Base-by-base conservation (phyloP, 1,284 basidiomycete species). In the Malassezia cuniculi region DNA sequence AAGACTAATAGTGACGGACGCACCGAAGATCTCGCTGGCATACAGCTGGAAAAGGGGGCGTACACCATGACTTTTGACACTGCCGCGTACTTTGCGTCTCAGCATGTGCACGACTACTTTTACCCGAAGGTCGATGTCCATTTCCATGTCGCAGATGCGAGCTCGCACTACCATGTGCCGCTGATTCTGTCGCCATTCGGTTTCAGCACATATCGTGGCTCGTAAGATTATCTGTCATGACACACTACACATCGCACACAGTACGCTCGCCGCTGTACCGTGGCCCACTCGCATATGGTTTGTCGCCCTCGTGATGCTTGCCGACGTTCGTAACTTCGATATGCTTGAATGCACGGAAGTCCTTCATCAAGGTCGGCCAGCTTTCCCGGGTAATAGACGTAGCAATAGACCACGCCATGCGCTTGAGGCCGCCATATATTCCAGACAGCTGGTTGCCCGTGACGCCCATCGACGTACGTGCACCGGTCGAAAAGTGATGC, bases 391-490 rank as follows among this genome's bases (percentile, higher is more conserved):
- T 39, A n/a, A 39, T 39, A 6, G 37, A 31, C 18, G 37, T 39
- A 27, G 37, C 30, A 12, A 39, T 39, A 6, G 37, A 39, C 37
- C 37, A 39, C 6, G 37, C 37, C 22, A 39, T 32, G 7, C 37
- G 30, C 21, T 39, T 39, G 6, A 39, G 24, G 8, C 37, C 37
- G 3, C 37, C 37, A 15, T 39, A 39, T 21, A 39, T 39, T 9
- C 37, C 37, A 15, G 37, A 39, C 8, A 39, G 21, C 18, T 39
- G 37, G n/a, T 39, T 39, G 5, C 37, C 37, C 10, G 37, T 39
- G 3, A 39, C 31, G 14, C 37, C 37, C 37, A 39, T 39, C 3
- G 37, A 39, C 4, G 30, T 31, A 3, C 37, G 37, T 6, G 37
- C 37, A 18, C 37, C 37, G 6, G 37, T 39, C 2, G 37, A 39